Base-by-base conservation (phyloP, 1,284 basidiomycete genomes). In the Rhodotorula sp. region DNA sequence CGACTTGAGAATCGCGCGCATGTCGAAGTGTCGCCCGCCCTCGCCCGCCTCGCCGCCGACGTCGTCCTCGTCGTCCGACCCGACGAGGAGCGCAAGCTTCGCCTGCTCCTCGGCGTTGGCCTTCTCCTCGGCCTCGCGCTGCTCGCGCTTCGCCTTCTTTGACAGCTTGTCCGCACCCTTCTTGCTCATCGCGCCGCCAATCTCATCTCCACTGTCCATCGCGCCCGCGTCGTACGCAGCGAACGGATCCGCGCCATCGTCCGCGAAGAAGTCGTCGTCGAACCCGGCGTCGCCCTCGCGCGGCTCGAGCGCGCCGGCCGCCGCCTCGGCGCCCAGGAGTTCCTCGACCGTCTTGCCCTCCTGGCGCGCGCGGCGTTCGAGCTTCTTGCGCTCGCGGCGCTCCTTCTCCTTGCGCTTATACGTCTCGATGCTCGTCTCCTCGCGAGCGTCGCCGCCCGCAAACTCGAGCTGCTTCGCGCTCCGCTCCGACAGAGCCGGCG, bases 321-420 rank as follows among this genome's bases (percentile, higher is more conserved):
- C 32, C 13, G 32, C 61, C 17, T 51, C 61, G 50, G 39, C 51
- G n/a, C n/a, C 50, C 29, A 55, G 62, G 53, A 37, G 64, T 29
- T 59, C 72, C 48, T 67, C 75, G 34, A 61, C 75, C 56, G 50
- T 69, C 60, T 63, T 62, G 54, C 72, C 82, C 69, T 81, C 81
- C 19, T 76, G 67, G 66, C 80, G 79, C 61, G 82, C 79, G 67
- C 84, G 82, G 39, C 80, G 72, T 76, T 83, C 83, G 71, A 82
- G 82, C 81, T 84, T 84, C 82, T 88, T 87, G 80, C 86, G 86
- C 81, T 88, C 88, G 81, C 88, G 86, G 84, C 92, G 94, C 83
- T 95, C 92, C 82, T 87, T 89, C 85, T 90, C 88, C 82, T 93
- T 93, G 75, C 89, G 83, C 82, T 91, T 89, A 82, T 97, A 97